These are phyloP conservation scores for Fusarium sp. DNA, from an alignment of 2,329 filamentous ascomycete genomes.

Conservation along the genomic window DNA sequence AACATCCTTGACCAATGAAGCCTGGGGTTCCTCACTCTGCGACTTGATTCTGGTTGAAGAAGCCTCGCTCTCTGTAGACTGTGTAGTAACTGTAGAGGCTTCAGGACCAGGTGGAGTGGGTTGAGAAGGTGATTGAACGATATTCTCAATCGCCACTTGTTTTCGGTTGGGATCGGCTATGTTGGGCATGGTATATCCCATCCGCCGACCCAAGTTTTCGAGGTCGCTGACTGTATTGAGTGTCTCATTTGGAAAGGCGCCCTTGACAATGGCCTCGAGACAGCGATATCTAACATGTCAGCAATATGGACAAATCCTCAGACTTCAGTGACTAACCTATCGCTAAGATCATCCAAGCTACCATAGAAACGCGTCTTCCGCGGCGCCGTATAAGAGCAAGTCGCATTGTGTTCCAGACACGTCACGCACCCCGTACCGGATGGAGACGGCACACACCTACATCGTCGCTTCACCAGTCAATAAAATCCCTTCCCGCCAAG, in stretches of 20 bases:
- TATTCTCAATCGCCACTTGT: conserved; percentile 30
- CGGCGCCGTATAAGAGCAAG: conserved; percentile 51
- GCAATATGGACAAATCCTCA: background rate
- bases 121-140: conserved; percentile 15
- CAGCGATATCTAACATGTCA: conserved; percentile 47
- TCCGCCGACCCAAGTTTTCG: conserved; percentile 45
- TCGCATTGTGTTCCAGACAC: conserved; percentile 49
- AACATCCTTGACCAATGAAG: conserved; percentile 49
- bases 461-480: conserved; percentile 45
- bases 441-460: conserved; percentile 50
- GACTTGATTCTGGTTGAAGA: conserved; percentile 24
- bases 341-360: conserved; percentile 52
- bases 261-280: conserved; percentile 52
- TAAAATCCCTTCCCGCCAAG: background rate
- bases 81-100: background rate
- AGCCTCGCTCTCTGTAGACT: background rate
- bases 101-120: conserved; percentile 5
- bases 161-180: conserved; percentile 33
- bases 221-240: conserved; percentile 48
- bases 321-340: conserved; percentile 42
- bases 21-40: conserved; percentile 35
- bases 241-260: conserved; percentile 49
- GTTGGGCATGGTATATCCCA: conserved; percentile 52
- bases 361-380: conserved; percentile 54
- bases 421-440: conserved; percentile 48